Base-by-base conservation (phyloP, 345 rosid species). In the Brassica cretica region DNA sequence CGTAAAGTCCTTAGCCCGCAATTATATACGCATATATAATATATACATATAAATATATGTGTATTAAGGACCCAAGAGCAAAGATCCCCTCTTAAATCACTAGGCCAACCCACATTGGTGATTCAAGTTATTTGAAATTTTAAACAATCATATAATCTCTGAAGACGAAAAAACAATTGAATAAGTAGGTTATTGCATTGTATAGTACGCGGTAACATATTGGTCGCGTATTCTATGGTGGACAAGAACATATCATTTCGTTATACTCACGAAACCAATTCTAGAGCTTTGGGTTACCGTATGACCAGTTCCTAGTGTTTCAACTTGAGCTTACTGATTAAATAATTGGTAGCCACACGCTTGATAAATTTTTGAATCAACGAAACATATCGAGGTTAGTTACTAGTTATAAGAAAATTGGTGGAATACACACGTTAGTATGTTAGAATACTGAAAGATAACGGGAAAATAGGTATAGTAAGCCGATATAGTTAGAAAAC, bases 281-380 rank as follows among this genome's bases (percentile, higher is more conserved):
- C 66, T 18, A 56, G 27, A 6, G 66, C 72, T 74, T 61, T 66
- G 72, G 66, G 30, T 75, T 66, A 66, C 78, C 68, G 21, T n/a
- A 61, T 14, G 67, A 76, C 74, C 56, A 9, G 55, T 76, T 69
- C 74, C 39, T 5, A 24, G 9, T 15, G 70, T 69, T 61, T 62
- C 70, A 69, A 69, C 30, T 69, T 46, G 64, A 19, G 4, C 18
- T 59, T 75, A 51, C 60, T 16, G 32, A n/a, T 27, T 41, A 39
- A 12, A 5, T 49, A 4, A 63, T 49, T 14, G 21, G 12, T 64
- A 64, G 33, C 15, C 33, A 72, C 25, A 41, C 30, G 68, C 30
- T 15, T 27, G 59, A 25, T 8, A n/a, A 8, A 4, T n/a, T 2
- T 59, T 5, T 39, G 24, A 16, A 16, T 61, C 18, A 25, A 5